Percentiles rank a stretch among this genome's conserved stretches.
These are phyloP conservation scores for Eleusine indica DNA, from an alignment of 176 grass and related monocot genomes.

Conservation along the genomic window DNA sequence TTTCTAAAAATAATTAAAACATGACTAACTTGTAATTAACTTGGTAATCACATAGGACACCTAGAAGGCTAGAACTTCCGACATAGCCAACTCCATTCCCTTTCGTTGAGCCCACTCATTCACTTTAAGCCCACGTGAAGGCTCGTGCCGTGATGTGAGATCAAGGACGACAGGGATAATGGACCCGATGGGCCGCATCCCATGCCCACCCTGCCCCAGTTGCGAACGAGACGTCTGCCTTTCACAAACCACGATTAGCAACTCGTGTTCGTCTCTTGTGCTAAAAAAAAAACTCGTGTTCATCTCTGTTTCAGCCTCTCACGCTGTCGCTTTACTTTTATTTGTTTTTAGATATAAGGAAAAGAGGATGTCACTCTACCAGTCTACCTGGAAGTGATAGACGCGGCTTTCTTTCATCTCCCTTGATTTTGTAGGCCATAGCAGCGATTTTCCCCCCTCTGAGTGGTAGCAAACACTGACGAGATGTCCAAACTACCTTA, in stretches of 20 bases:
- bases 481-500: conserved; percentile 24
- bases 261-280: not conserved
- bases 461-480: not conserved
- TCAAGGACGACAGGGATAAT: not conserved
- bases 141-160: conserved; percentile 11
- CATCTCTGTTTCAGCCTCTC: not conserved
- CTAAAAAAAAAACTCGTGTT: not conserved
- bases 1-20: not conserved
- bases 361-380: not conserved
- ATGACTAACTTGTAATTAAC: not conserved
- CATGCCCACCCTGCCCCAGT: conserved; percentile 14
- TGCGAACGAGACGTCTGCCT: not conserved
- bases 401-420: not conserved
- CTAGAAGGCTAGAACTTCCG: not conserved
- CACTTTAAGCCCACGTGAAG: conserved; percentile 54
- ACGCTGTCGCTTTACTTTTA: not conserved
- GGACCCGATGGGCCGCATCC: conserved; percentile 11
- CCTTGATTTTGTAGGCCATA: not conserved
- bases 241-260: not conserved
- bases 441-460: not conserved
- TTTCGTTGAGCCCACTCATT: conserved; percentile 7
- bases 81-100: not conserved
- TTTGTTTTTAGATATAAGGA: not conserved
- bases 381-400: not conserved
- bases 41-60: too few relatives aligned